phyloP scores from a whole-genome alignment of 2,329 filamentous ascomycete genomes.

The Beauveria sp. region DNA sequence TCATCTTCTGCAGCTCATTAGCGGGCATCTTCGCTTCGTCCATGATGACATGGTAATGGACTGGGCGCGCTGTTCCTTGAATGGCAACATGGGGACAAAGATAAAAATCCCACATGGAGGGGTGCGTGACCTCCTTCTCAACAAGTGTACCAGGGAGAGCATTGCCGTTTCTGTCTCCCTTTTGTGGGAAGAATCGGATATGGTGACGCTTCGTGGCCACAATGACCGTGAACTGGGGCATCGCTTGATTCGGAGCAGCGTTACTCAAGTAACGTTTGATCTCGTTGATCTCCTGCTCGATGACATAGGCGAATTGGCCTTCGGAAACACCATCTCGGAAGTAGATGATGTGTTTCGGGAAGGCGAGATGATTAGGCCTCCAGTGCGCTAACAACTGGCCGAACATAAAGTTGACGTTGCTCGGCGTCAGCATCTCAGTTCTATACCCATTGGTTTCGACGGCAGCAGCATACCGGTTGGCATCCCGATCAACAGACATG shows the following conservation, averaged over 20 bases:
- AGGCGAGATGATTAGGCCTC: conserved; percentile 42
- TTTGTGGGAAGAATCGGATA: conserved; percentile 79
- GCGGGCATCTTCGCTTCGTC: conserved; percentile 67
- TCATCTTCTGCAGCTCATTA: conserved; percentile 72
- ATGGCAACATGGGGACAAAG: conserved; percentile 62
- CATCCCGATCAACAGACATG: conserved; percentile 65
- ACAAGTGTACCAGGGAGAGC: conserved; percentile 80
- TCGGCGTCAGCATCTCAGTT: conserved; percentile 65
- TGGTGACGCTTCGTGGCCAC: conserved; percentile 93
- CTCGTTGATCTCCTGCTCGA: conserved; percentile 67
- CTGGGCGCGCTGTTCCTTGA: conserved; percentile 87
- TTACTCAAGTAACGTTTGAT: conserved; percentile 56
- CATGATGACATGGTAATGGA: conserved; percentile 82
- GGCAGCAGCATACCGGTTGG: conserved; percentile 68
- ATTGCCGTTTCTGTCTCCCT: conserved; percentile 68
- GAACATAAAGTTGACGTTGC: conserved; percentile 61
- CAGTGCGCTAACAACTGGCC: conserved; percentile 57
- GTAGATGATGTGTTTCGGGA: conserved; percentile 74
- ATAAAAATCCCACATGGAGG: conserved; percentile 84
- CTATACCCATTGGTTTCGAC: conserved; percentile 79
- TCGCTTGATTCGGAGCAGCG: conserved; percentile 25
- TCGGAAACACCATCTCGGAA: conserved; percentile 90
- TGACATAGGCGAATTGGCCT: conserved; percentile 72
- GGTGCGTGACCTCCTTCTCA: conserved; percentile 83
- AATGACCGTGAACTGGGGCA: conserved; percentile 71